phyloP scores from a whole-genome alignment of 2,329 filamentous ascomycete species.

The Pseudogymnoascus pannorum region DNA sequence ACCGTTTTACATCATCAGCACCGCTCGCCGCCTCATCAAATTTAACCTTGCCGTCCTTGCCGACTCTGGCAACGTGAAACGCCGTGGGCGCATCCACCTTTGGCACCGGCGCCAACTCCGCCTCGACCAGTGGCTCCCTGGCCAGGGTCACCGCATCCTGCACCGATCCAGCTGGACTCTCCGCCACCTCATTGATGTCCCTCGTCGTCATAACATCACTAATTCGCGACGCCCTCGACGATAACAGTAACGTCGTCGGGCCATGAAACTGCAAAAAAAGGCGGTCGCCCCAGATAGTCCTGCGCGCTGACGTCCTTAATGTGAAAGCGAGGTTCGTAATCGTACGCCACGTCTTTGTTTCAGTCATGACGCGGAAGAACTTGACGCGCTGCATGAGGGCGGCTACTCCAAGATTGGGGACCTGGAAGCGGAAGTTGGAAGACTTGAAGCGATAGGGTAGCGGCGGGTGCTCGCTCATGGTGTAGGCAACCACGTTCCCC shows the following conservation, averaged over 20 bases:
- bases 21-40: slow-evolving; percentile 33
- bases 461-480: slow-evolving; percentile 64
- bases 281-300: slow-evolving; percentile 88
- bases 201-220: slow-evolving; percentile 69
- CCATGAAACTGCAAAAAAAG: slow-evolving; percentile 87
- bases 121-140: slow-evolving; percentile 32
- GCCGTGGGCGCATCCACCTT: slow-evolving; percentile 34
- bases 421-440: slow-evolving; percentile 64
- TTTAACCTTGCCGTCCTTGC: slow-evolving; percentile 56
- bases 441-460: slow-evolving; percentile 83
- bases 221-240: slow-evolving; percentile 73
- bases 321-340: slow-evolving; percentile 58
- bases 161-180: slow-evolving; percentile 65
- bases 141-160: slow-evolving; percentile 48
- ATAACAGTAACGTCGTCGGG: slow-evolving; percentile 77
- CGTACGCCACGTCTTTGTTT: slow-evolving; percentile 65
- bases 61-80: slow-evolving; percentile 50
- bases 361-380: slow-evolving; percentile 66
- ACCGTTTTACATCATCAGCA: not conserved
- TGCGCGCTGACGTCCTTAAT: slow-evolving; percentile 67
- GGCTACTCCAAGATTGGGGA: slow-evolving; percentile 60
- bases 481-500: slow-evolving; percentile 86
- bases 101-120: slow-evolving; percentile 22
- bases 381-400: slow-evolving; percentile 60
- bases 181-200: slow-evolving; percentile 86